phyloP scores from a whole-genome alignment of 371 early-diverging fungal genomes.

The Coemansia sp. region DNA sequence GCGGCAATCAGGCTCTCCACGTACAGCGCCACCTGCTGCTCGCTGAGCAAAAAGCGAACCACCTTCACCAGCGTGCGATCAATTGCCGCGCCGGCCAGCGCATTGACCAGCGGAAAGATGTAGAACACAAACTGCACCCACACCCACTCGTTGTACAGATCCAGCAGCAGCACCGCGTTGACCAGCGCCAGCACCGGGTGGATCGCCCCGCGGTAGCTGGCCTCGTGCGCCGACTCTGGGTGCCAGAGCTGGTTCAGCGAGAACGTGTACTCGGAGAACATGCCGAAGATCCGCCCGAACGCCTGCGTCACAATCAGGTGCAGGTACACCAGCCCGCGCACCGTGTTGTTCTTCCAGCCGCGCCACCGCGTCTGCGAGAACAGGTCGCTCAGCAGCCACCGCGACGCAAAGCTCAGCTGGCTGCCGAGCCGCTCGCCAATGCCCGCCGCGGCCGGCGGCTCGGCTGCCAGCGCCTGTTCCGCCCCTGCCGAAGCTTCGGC shows the following conservation, averaged over 20 bases:
- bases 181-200: constrained; percentile 29
- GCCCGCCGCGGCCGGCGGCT: not conserved
- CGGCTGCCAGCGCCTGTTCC: not conserved
- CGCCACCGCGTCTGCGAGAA: constrained; percentile 48
- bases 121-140: constrained; percentile 52
- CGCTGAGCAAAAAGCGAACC: constrained; percentile 34
- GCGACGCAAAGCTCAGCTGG: constrained; percentile 47
- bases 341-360: constrained; percentile 47
- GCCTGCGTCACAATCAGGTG: constrained; percentile 47
- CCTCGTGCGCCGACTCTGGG: constrained; percentile 19
- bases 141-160: constrained; percentile 49
- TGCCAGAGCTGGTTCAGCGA: constrained; percentile 49
- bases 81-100: constrained; percentile 44
- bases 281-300: constrained; percentile 36
- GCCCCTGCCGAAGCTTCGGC: not conserved
- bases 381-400: constrained; percentile 47
- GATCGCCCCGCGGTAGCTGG: constrained; percentile 41
- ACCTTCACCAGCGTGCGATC: constrained; percentile 47
- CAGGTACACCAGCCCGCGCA: constrained; percentile 41
- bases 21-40: constrained; percentile 38
- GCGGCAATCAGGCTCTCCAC: constrained; percentile 24
- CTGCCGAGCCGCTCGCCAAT: constrained; percentile 34
- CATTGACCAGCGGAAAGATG: constrained; percentile 49
- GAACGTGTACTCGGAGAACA: constrained; percentile 52
- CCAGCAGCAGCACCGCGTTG: constrained; percentile 38